A percentile compares a stretch with the other conserved stretches of the same genome.
phyloP scores from a whole-genome alignment of 1,139 yeast species.

The Geotrichum carabidarum region DNA sequence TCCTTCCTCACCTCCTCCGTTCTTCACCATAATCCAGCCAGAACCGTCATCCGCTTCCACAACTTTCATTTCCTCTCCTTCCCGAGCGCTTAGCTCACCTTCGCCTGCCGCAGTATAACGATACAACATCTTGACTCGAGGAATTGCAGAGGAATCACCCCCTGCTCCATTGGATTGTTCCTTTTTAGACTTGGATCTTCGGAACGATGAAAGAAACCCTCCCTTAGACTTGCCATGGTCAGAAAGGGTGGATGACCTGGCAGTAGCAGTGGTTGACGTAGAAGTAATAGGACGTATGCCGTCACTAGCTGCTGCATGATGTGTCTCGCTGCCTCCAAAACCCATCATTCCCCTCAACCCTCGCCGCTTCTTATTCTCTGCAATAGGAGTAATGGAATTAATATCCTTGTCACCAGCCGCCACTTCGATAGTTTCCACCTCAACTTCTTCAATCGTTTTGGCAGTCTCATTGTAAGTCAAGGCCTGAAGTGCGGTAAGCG shows the following conservation, averaged over 20 bases:
- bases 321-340: slow-evolving; percentile 24
- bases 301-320: neutral
- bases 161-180: slow-evolving; percentile 3
- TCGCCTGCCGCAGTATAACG: slow-evolving; percentile 64
- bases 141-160: slow-evolving; percentile 3
- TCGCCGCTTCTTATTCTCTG: slow-evolving; percentile 31
- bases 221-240: slow-evolving; percentile 16
- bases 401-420: slow-evolving; percentile 64
- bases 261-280: slow-evolving; percentile 14
- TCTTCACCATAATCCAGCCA: slow-evolving; percentile 77
- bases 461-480: slow-evolving; percentile 70
- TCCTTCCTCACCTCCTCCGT: slow-evolving; percentile 52
- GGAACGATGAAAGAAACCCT: slow-evolving; percentile 17
- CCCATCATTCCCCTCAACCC: slow-evolving; percentile 28
- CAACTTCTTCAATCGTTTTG: slow-evolving; percentile 74
- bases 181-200: slow-evolving; percentile 7
- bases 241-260: slow-evolving; percentile 8
- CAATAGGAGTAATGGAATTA: slow-evolving; percentile 35
- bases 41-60: slow-evolving; percentile 76
- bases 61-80: slow-evolving; percentile 59
- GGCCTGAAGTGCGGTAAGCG: slow-evolving; percentile 52
- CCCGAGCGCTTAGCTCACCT: slow-evolving; percentile 62
- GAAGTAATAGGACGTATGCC: slow-evolving; percentile 9
- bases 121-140: slow-evolving; percentile 56
- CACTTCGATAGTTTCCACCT: slow-evolving; percentile 81